A percentile compares a stretch with the other conserved stretches of the same genome.
These are phyloP conservation scores for Nemania sp. DNA, from an alignment of 2,329 filamentous ascomycete genomes.

Conservation along the genomic window DNA sequence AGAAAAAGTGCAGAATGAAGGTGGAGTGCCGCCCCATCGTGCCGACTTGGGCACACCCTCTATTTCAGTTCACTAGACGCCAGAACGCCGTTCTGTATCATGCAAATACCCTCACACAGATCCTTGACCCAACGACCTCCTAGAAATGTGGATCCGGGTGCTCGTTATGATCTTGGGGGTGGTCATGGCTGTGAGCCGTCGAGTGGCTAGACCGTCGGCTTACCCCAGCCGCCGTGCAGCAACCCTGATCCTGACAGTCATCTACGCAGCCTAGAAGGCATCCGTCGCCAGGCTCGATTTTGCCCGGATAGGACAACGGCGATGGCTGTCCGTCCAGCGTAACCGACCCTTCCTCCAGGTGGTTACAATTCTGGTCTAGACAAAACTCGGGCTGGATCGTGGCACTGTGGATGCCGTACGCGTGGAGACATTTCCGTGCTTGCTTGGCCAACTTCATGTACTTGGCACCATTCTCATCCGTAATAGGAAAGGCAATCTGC, in stretches of 20 bases:
- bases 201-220: constrained; percentile 41
- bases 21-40: background rate
- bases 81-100: constrained; percentile 18
- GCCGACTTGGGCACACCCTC: constrained; percentile 7
- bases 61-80: constrained; percentile 8
- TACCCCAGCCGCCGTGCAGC: constrained; percentile 44
- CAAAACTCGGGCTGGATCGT: constrained; percentile 96
- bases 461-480: constrained; percentile 73
- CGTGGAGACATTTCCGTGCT: constrained; percentile 86
- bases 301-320: constrained; percentile 18
- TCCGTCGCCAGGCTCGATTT: constrained; percentile 34
- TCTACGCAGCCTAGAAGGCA: constrained; percentile 59
- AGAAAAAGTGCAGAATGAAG: background rate
- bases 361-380: constrained; percentile 52
- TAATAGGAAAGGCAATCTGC: constrained; percentile 87
- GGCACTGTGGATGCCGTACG: constrained; percentile 93
- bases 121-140: background rate
- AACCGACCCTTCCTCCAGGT: constrained; percentile 39
- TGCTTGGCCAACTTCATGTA: constrained; percentile 91
- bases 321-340: constrained; percentile 34
- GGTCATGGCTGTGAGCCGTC: constrained; percentile 38
- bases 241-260: constrained; percentile 50
- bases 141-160: constrained; percentile 20
- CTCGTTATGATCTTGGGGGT: constrained; percentile 39
- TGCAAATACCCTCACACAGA: constrained; percentile 16